Evolutionary conservation across 164 flowering plant species (phyloP), one percentile per base, ranked within the genome.

Genomic region (Vitis rupestris): DNA sequence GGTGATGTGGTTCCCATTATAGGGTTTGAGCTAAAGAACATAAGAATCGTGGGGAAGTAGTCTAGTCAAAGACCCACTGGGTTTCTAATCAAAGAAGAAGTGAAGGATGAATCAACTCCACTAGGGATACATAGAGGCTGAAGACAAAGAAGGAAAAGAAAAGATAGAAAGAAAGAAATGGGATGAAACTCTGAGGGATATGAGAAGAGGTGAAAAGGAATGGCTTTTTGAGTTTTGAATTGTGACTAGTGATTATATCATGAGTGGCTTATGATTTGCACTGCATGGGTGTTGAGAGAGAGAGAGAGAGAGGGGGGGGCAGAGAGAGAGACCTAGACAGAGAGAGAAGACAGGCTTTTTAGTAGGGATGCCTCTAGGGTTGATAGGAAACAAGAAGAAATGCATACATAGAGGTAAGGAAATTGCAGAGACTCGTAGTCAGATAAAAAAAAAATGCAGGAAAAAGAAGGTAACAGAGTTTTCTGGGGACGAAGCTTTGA

Each of bases 251-350:
- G 83, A 86, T 93, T 83, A 86, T 75, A 69, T 89, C 89, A 91
- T 91, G 92, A 93, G 91, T 91, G 80, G 69, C 85, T 78, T 75
- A 89, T 93, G 92, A 93, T 93, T 88, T 87, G 88, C 85, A 76
- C 86, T 85, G 80, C 81, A 68, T 82, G 81, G 68, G 63, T 68
- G 69, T 64, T 69, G 66, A 64, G 57, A 68, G 67, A 65, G 58
- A 31, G 71, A 65, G 74, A 68, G 58, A 37, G 50, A 61, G 64
- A 61, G 72, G 10, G 57, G 57, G 60, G 54, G 62, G 44, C 6
- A 23, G 70, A 65, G 74, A 68, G 58, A 64, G 72, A 23, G 52
- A 31, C 63, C 66, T 16, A 54, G 47, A 5, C 61, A 50, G 62
- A 67, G 50, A 51, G 50, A 23, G 62, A 55, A 54, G 50, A 71